Percentiles rank a stretch among this genome's conserved stretches.
Conservation (phyloP, 257 asterid genomes). For the Gentiana straminea region DNA sequence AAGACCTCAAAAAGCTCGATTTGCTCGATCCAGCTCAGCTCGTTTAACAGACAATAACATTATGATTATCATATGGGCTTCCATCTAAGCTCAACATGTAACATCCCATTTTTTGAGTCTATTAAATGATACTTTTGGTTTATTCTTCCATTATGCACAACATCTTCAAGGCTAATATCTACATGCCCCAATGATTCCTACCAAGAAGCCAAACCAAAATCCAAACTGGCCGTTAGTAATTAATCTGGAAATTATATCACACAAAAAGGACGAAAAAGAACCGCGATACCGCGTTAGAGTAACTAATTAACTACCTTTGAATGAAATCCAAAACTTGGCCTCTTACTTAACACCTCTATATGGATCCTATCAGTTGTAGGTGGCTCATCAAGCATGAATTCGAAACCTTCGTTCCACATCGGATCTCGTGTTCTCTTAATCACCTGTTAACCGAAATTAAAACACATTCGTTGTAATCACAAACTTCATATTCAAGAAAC, state of each 20-base stretch:
- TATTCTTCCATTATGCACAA: slow-evolving; percentile 57
- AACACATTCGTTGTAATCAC: neutral
- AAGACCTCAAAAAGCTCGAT: no score
- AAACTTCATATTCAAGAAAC: no score
- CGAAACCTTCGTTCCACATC: slow-evolving; percentile 67
- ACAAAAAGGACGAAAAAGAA: neutral
- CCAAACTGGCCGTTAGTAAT: neutral
- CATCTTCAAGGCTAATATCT: slow-evolving; percentile 56
- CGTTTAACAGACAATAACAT: neutral
- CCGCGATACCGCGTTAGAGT: neutral
- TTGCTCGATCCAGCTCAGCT: no score
- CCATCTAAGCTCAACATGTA: slow-evolving; percentile 76
- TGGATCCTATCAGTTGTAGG: slow-evolving; percentile 55
- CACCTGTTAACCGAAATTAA: slow-evolving; percentile 18
- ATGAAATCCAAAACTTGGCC: slow-evolving; percentile 37
- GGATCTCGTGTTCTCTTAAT: slow-evolving; percentile 57
- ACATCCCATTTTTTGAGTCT: slow-evolving; percentile 55
- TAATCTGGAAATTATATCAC: neutral
- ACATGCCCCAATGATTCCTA: slow-evolving; percentile 73
- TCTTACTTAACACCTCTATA: slow-evolving; percentile 52
- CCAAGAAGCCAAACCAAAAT: neutral
- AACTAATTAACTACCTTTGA: slow-evolving; percentile 30
- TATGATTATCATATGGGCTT: slow-evolving; percentile 39
- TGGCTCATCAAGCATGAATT: slow-evolving; percentile 64
- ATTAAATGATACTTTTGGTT: slow-evolving; percentile 64